These are phyloP conservation scores for Bocquillonia castaneifolia DNA, from an alignment of 441 rosid genomes.

Conservation along the genomic window DNA sequence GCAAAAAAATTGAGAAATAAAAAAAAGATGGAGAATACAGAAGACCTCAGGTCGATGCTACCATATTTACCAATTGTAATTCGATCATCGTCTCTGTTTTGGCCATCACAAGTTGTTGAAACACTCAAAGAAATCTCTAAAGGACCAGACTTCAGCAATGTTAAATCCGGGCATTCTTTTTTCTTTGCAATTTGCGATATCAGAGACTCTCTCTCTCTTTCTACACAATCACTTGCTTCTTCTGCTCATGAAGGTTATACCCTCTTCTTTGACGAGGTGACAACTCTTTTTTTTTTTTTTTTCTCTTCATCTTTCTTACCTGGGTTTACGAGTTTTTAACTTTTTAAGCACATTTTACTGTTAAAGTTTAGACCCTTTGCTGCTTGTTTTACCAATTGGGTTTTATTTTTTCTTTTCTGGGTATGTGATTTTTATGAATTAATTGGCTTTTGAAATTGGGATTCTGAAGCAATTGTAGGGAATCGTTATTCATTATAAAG, in stretches of 20 bases:
- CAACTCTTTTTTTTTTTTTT: neutral
- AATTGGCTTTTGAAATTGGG: neutral
- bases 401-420: neutral
- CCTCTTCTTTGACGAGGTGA: constrained; percentile 75
- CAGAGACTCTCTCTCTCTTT: constrained; percentile 43
- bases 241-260: constrained; percentile 53
- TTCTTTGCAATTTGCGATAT: constrained; percentile 51
- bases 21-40: constrained; percentile 42
- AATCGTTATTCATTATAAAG: neutral
- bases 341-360: neutral
- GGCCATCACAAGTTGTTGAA: constrained; percentile 63
- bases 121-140: constrained; percentile 48
- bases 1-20: too few relatives aligned
- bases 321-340: neutral
- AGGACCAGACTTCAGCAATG: constrained; percentile 52
- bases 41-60: constrained; percentile 46
- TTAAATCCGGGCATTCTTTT: constrained; percentile 57
- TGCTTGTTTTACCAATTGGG: neutral
- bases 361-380: neutral
- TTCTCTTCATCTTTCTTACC: too few relatives aligned
- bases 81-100: constrained; percentile 48
- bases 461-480: neutral
- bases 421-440: neutral
- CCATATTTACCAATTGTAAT: constrained; percentile 46
- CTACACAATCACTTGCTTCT: constrained; percentile 39